These are phyloP conservation scores for Mrakia blollopis DNA, from an alignment of 768 basidiomycete species.

Conservation along the genomic window DNA sequence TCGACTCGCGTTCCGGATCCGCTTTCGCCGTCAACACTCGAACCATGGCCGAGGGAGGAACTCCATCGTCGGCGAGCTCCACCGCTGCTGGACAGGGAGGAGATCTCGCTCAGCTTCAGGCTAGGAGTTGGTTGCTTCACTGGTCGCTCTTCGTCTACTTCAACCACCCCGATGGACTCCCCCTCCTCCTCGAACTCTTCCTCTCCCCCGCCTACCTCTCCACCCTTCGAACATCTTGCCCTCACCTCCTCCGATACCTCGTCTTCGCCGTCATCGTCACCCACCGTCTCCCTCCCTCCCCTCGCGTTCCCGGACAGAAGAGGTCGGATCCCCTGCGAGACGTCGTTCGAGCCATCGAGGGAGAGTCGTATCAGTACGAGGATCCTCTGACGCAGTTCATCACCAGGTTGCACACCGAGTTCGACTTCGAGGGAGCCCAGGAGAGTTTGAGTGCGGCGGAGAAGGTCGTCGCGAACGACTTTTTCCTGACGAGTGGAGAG, in stretches of 20 bases:
- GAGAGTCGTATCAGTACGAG: constrained; percentile 91
- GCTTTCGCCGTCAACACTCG: constrained; percentile 26
- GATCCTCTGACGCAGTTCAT: constrained; percentile 92
- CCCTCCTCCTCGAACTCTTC: constrained; percentile 91
- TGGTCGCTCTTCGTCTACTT: constrained; percentile 99
- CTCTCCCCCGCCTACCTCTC: constrained; percentile 94
- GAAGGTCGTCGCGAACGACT: constrained; percentile 80
- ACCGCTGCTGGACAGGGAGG: constrained; percentile 38
- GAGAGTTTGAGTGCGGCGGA: constrained; percentile 68
- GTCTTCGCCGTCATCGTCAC: constrained; percentile 88
- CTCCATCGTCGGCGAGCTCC: constrained; percentile 46
- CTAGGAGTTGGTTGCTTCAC: constrained; percentile 91
- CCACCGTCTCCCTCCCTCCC: constrained; percentile 59
- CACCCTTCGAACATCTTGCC: constrained; percentile 92
- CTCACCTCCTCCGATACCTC: constrained; percentile 92
- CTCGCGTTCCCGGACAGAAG: constrained; percentile 54
- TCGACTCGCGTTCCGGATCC: constrained; percentile 65
- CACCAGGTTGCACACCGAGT: constrained; percentile 87
- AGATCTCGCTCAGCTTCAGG: constrained; percentile 79
- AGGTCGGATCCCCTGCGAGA: constrained; percentile 86
- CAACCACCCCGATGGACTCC: constrained; percentile 87
- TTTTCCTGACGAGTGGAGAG: constrained; percentile 91
- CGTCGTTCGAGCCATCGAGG: constrained; percentile 87
- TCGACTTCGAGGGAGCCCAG: constrained; percentile 94
- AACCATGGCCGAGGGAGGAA: constrained; percentile 20